Base-by-base conservation (phyloP, 306 rosid species). In the Psophocarpus tetragonolobus region DNA sequence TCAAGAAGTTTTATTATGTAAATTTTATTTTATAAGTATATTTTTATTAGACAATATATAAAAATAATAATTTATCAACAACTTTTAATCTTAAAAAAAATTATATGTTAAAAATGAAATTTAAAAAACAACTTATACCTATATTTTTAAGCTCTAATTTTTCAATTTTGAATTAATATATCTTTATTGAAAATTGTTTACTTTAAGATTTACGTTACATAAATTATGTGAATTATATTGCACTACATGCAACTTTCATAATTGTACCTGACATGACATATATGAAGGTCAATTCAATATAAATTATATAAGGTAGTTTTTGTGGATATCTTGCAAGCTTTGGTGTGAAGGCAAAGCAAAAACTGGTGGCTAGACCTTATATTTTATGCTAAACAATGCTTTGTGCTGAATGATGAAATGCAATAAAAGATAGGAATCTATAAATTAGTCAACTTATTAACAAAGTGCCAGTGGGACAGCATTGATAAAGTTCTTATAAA, bases 351-450 rank as follows among this genome's bases (percentile, higher is more conserved):
- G 65, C 10, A 11, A 60, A 45, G 74, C 24, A 71, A 75, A 48
- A 71, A 27, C 6, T 27, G 74, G 68, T 29, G 54, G 23, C 54
- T 2, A 51, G 2, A 64, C 18, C 51, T 53, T 8, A 35, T 60
- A 35, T 60, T 33, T 58, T 58, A 23, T 23, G 27, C 6, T 5
- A 9, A 38, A 32, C n/a, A 60, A 60, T 45, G 73, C 18, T 11
- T 23, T 15, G 30, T 13, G 35, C 1, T 29, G 30, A 66, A 33
- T 68, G 63, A 63, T 64, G 64, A 63, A 64, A 26, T 45, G 1
- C 74, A 44, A 33, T n/a, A 27, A 8, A 53, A 35, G 68, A 87
- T 72, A 78, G 77, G 89, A 83, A 81, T 87, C 39, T 68, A 14
- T 4, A 63, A 71, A 44, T 77, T 24, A 26, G 45, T 36, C 79